phyloP scores from a whole-genome alignment of 78 protist genomes.

The Dictyostelium capitatum region DNA sequence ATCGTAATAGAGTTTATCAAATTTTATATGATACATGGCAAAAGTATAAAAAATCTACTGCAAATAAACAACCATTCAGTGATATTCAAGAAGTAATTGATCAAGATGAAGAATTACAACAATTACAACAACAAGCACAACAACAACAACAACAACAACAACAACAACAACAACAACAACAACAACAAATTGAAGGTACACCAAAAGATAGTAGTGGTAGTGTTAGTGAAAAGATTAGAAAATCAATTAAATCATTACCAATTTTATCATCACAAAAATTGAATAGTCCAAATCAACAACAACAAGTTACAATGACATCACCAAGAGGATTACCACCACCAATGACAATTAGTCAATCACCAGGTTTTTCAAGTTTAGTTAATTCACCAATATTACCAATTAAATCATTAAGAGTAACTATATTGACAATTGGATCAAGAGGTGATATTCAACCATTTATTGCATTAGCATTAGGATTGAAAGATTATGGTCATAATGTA shows the following conservation, averaged over 20 bases:
- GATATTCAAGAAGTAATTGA: slow-evolving; percentile 8
- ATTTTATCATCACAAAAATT: background rate
- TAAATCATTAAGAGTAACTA: slow-evolving; percentile 26
- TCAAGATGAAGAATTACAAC: background rate
- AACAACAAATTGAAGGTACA: too few species aligned
- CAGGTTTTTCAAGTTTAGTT: slow-evolving; percentile 11
- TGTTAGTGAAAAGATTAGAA: background rate
- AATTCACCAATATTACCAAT: slow-evolving; percentile 8
- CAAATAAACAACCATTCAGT: background rate
- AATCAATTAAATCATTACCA: background rate
- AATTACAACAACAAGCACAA: too few species aligned
- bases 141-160: too few species aligned
- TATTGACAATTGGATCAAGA: slow-evolving; percentile 76
- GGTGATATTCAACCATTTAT: slow-evolving; percentile 87
- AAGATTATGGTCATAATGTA: slow-evolving; percentile 62
- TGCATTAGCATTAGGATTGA: slow-evolving; percentile 66
- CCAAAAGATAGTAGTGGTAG: background rate
- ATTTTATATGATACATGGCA: slow-evolving; percentile 25
- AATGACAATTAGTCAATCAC: background rate
- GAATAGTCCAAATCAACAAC: background rate
- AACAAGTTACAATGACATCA: background rate
- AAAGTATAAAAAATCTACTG: background rate
- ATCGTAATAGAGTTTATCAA: slow-evolving; percentile 34
- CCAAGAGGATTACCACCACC: background rate
- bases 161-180: too few species aligned